Evolutionary conservation across 805 yeast genomes (phyloP).

Genomic region (Starmerella vitae): DNA sequence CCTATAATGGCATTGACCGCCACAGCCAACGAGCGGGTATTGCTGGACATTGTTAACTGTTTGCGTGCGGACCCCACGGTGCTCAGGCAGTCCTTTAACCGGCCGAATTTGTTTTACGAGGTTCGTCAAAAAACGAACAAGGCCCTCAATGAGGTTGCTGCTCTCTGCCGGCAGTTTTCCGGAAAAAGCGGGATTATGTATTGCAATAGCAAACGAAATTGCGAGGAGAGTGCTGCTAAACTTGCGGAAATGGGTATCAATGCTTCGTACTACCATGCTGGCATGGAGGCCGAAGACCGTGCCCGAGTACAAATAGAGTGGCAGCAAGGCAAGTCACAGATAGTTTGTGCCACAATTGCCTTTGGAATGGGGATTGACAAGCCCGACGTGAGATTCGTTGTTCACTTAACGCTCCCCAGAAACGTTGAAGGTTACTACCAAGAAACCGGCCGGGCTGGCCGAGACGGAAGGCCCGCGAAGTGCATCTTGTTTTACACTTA

Average conservation of each 20-base stretch:
- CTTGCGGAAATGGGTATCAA: constrained; percentile 43
- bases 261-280: constrained; percentile 80
- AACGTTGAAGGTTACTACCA: constrained; percentile 93
- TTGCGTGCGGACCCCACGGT: constrained; percentile 46
- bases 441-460: constrained; percentile 96
- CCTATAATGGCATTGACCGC: constrained; percentile 97
- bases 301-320: constrained; percentile 58
- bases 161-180: constrained; percentile 31
- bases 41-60: constrained; percentile 73
- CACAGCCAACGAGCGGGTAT: constrained; percentile 84
- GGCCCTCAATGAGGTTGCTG: constrained; percentile 11
- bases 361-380: constrained; percentile 99
- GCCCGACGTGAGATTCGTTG: constrained; percentile 84
- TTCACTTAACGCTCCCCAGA: constrained; percentile 77
- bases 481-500: constrained; percentile 74
- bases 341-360: constrained; percentile 94
- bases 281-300: constrained; percentile 73
- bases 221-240: constrained; percentile 65
- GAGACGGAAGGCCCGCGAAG: constrained; percentile 75
- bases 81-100: constrained; percentile 80
- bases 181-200: constrained; percentile 76
- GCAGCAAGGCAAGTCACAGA: constrained; percentile 60
- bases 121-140: constrained; percentile 42
- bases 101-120: constrained; percentile 72
- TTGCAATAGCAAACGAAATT: constrained; percentile 78